These are phyloP conservation scores for Cystofilobasidium capitatum DNA, from an alignment of 768 basidiomycete genomes.

Conservation along the genomic window DNA sequence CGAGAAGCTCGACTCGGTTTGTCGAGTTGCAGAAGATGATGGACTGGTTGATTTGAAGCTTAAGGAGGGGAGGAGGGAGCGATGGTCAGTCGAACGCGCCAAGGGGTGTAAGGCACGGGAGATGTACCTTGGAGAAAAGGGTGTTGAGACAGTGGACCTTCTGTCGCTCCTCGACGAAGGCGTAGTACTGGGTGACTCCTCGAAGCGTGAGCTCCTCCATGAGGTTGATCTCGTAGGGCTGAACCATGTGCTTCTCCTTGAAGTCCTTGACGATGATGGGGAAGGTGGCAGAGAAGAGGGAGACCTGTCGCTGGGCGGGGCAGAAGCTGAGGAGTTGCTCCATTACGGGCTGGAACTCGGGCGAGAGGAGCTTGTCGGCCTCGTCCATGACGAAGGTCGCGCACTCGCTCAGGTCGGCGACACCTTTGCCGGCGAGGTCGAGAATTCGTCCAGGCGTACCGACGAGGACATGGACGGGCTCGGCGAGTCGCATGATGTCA, in stretches of 20 bases:
- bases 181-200: constrained; percentile 98
- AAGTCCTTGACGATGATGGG: constrained; percentile 99
- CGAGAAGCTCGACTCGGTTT: constrained; percentile 96
- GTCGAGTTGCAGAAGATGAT: constrained; percentile 99
- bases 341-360: constrained; percentile 97
- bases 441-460: constrained; percentile 94
- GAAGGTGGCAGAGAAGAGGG: constrained; percentile 99
- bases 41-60: constrained; percentile 99
- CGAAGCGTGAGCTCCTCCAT: constrained; percentile 99
- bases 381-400: constrained; percentile 99
- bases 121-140: constrained; percentile 83
- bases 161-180: constrained; percentile 97
- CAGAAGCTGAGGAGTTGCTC: constrained; percentile 84
- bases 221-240: constrained; percentile 95
- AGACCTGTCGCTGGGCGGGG: constrained; percentile 80
- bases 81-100: not conserved
- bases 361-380: constrained; percentile 92
- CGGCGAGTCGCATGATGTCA: constrained; percentile 84
- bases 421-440: constrained; percentile 81
- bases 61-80: constrained; percentile 9
- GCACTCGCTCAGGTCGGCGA: constrained; percentile 89
- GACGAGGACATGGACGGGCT: constrained; percentile 88
- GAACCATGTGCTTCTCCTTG: constrained; percentile 97
- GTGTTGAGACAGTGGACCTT: constrained; percentile 99
- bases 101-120: not conserved